phyloP scores from a whole-genome alignment of 1,284 basidiomycete genomes.

The Somion occarium region DNA sequence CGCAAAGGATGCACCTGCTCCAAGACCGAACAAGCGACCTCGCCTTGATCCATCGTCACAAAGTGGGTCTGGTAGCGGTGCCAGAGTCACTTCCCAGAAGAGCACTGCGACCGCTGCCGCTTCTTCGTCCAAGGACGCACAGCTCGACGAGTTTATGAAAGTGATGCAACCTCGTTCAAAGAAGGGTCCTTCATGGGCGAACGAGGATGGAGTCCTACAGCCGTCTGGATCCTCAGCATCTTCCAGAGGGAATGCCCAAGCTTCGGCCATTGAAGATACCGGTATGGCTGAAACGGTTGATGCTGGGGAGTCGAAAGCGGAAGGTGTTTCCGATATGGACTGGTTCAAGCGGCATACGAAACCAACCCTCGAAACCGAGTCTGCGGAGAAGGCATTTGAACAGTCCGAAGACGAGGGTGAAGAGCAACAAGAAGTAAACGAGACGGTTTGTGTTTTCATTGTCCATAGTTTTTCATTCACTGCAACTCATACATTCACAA shows the following conservation, averaged over 20 bases:
- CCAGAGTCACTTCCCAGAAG: too few species aligned
- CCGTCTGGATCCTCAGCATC: constrained; percentile 8
- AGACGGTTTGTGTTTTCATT: constrained; percentile 4
- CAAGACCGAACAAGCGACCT: constrained; percentile 66
- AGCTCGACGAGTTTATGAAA: constrained; percentile 55
- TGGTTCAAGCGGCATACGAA: constrained; percentile 72
- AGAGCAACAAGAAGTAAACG: constrained; percentile 12
- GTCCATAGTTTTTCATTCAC: neutral
- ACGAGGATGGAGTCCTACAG: constrained; percentile 32
- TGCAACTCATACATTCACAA: neutral
- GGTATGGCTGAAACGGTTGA: neutral
- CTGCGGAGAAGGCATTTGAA: constrained; percentile 47
- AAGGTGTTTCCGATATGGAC: constrained; percentile 58
- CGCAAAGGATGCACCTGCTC: constrained; percentile 57
- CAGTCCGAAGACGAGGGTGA: constrained; percentile 56
- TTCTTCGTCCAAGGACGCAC: constrained; percentile 26
- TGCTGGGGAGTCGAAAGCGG: constrained; percentile 19
- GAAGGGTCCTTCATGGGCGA: constrained; percentile 67
- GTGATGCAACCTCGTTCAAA: constrained; percentile 57
- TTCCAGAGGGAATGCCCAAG: neutral
- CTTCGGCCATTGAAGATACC: neutral
- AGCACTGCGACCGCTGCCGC: neutral
- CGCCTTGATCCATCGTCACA: constrained; percentile 29
- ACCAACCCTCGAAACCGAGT: constrained; percentile 35
- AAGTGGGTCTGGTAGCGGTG: constrained; percentile 15